phyloP scores from a whole-genome alignment of 768 basidiomycete genomes.

The Lactifluus pinguis region DNA sequence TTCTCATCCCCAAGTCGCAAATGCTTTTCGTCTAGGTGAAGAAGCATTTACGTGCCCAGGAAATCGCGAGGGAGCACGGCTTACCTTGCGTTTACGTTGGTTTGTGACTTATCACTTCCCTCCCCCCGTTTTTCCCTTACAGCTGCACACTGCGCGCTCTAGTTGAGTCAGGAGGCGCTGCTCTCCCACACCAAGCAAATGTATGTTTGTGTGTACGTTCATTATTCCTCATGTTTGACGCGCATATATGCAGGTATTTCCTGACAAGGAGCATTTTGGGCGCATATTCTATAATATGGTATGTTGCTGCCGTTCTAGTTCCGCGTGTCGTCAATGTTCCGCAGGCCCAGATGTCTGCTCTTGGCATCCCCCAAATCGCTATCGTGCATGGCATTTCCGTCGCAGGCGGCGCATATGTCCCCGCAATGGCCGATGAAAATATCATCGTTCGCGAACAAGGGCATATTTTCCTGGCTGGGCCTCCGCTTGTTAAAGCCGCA shows the following conservation, averaged over 20 bases:
- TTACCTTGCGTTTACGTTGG: constrained; percentile 90
- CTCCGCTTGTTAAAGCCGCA: constrained; percentile 89
- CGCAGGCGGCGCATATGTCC: constrained; percentile 90
- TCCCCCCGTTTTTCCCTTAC: constrained; percentile 1
- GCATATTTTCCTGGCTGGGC: constrained; percentile 88
- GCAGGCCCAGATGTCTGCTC: constrained; percentile 87
- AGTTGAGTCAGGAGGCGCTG: constrained; percentile 95
- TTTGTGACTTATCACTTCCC: constrained; percentile 30
- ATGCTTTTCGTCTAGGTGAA: constrained; percentile 52
- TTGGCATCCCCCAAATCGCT: constrained; percentile 86
- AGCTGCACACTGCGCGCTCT: not conserved
- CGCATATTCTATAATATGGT: constrained; percentile 98
- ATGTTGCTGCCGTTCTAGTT: constrained; percentile 6
- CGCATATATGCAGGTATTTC: constrained; percentile 51
- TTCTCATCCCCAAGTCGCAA: not conserved
- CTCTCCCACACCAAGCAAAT: constrained; percentile 86
- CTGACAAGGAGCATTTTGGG: constrained; percentile 92
- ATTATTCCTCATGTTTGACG: not conserved
- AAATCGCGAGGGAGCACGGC: constrained; percentile 85
- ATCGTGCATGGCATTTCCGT: constrained; percentile 93
- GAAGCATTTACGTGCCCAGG: constrained; percentile 91
- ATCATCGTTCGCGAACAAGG: constrained; percentile 88
- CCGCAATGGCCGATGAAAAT: constrained; percentile 95
- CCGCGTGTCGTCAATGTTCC: not conserved
- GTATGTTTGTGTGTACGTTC: constrained; percentile 27